Evolutionary conservation across 208 protist genomes (phyloP).

Genomic region (Trypanosoma lewisi): DNA sequence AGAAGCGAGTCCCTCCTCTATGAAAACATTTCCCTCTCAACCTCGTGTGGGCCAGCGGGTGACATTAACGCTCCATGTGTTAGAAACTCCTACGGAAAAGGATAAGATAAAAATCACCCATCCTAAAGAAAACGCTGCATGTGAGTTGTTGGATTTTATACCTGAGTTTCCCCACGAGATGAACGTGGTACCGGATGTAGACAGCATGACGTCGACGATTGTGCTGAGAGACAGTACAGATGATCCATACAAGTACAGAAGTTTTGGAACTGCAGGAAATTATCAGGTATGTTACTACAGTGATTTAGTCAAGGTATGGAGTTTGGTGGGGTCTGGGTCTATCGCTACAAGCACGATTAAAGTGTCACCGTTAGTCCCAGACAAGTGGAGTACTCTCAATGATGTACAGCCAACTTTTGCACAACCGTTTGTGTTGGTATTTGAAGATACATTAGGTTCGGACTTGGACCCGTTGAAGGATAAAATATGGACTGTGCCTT

Average conservation of each 20-base stretch:
- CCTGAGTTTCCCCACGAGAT: conserved; percentile 36
- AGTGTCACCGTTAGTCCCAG: conserved; percentile 34
- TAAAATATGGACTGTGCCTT: conserved; percentile 62
- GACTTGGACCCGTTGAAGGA: conserved; percentile 45
- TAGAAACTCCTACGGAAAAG: conserved; percentile 33
- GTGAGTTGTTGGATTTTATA: conserved; percentile 41
- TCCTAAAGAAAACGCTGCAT: conserved; percentile 31
- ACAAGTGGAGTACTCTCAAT: conserved; percentile 37
- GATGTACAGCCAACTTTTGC: conserved; percentile 33
- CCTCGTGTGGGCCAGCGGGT: conserved; percentile 88
- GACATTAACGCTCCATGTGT: conserved; percentile 73
- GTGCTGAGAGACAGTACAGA: conserved; percentile 66
- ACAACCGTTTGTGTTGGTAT: conserved; percentile 50
- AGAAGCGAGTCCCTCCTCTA: conserved; percentile 55
- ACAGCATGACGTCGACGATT: conserved; percentile 30
- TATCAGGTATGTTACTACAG: conserved; percentile 88
- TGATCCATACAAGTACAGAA: conserved; percentile 69
- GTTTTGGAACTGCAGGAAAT: conserved; percentile 59
- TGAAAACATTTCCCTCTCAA: conserved; percentile 52
- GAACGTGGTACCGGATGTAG: conserved; percentile 40
- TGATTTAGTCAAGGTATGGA: conserved; percentile 55
- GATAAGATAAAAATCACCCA: conserved; percentile 63
- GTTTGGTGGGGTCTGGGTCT: conserved; percentile 70
- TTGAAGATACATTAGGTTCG: conserved; percentile 48
- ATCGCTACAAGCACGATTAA: conserved; percentile 37